Conservation (phyloP, 768 basidiomycete genomes). For the Inosperma sp. region DNA sequence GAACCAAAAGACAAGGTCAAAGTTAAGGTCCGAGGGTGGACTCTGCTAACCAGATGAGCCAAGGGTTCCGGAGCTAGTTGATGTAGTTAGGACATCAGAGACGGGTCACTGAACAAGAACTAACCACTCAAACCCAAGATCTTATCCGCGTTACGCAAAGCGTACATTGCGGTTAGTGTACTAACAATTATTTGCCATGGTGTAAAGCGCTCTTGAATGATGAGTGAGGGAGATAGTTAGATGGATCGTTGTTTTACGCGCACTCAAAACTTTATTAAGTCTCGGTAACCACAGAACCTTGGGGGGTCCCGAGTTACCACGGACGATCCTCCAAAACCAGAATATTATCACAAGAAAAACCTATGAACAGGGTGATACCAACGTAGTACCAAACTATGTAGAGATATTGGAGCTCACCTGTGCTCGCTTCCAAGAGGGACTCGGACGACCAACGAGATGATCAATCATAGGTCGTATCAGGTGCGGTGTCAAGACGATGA, state of each 20-base stretch:
- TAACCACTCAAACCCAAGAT: slow-evolving; percentile 76
- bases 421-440: slow-evolving; percentile 81
- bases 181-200: slow-evolving; percentile 95
- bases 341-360: slow-evolving; percentile 89
- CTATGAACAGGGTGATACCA: slow-evolving; percentile 33
- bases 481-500: slow-evolving; percentile 5
- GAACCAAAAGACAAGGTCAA: slow-evolving; percentile 6
- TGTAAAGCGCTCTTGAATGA: slow-evolving; percentile 83
- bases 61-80: slow-evolving; percentile 80
- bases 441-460: slow-evolving; percentile 85
- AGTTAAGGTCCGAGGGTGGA: not conserved
- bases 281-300: slow-evolving; percentile 59
- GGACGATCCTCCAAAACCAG: slow-evolving; percentile 79
- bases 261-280: slow-evolving; percentile 58
- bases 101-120: slow-evolving; percentile 31
- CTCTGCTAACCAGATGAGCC: slow-evolving; percentile 71
- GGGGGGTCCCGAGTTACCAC: slow-evolving; percentile 61
- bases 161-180: slow-evolving; percentile 81
- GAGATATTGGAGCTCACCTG: slow-evolving; percentile 46
- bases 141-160: slow-evolving; percentile 78
- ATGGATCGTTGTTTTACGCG: slow-evolving; percentile 21
- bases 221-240: slow-evolving; percentile 11
- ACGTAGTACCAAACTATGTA: slow-evolving; percentile 1
- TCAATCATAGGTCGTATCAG: slow-evolving; percentile 68
- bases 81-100: slow-evolving; percentile 3